A percentile compares a stretch with the other conserved stretches of the same genome.
phyloP scores from a whole-genome alignment of 177 flowering plant genomes.

The Vitis hybrid region DNA sequence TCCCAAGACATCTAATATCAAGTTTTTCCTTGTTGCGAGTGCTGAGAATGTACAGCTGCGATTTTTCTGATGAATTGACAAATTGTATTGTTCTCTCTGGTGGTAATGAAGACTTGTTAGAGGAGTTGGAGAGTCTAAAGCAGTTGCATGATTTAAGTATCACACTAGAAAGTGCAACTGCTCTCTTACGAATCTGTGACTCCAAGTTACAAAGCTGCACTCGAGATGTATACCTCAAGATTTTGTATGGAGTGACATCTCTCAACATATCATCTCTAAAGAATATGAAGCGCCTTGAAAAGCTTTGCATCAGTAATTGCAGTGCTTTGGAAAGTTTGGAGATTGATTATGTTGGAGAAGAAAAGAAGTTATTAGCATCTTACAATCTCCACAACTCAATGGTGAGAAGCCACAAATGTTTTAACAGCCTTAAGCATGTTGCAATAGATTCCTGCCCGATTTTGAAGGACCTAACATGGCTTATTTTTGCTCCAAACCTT shows the following conservation, averaged over 20 bases:
- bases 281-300: not conserved
- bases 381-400: not conserved
- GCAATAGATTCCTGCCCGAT: not conserved
- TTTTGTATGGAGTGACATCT: not conserved
- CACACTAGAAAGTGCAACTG: not conserved
- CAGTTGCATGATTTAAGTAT: conserved; percentile 6
- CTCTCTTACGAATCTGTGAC: not conserved
- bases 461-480: conserved; percentile 20
- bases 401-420: conserved; percentile 1
- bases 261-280: not conserved
- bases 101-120: not conserved
- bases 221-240: not conserved
- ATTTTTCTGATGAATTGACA: no score
- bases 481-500: conserved; percentile 18
- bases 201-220: conserved; percentile 1
- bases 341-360: not conserved
- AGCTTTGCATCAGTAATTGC: not conserved
- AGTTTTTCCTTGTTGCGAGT: conserved; percentile 4
- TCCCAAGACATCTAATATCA: not conserved
- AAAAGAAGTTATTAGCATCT: no score
- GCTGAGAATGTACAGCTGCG: conserved; percentile 1
- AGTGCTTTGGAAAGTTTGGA: not conserved
- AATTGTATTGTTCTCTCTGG: no score
- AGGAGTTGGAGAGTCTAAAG: conserved; percentile 13
- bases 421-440: conserved; percentile 7